Base-by-base conservation (phyloP, 768 basidiomycete species). In the Auriscalpium orientale region DNA sequence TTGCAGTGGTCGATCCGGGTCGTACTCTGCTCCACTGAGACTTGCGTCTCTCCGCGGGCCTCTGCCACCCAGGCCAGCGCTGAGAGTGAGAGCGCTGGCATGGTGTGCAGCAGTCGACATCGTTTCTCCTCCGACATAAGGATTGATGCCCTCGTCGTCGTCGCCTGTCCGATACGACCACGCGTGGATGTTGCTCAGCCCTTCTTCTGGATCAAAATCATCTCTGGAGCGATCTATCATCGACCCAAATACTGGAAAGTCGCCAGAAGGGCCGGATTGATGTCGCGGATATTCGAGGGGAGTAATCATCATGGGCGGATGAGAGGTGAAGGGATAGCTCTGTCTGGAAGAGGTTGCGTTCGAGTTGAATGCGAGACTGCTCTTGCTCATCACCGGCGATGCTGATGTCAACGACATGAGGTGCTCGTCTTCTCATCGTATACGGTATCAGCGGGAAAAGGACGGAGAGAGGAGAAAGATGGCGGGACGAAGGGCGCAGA, bases 51-150 rank as follows among this genome's bases (percentile, higher is more conserved):
- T 72, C 48, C 77, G 73, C 18, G 67, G 71, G 5, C 77, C 72
- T 3, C 82, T 75, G 2, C 75, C 76, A 38, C 79, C 84, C 10
- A 95, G 77, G 1, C 94, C 93, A 4, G 91, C 90, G 52, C 80
- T 88, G 16, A 97, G 77, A 0, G 94, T 95, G 52, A 95, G 74
- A 2, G 83, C 91, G 60, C 87, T 91, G 22, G 91, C 92, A 70
- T 97, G 94, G 69, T 97, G 94, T 1, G 85, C 90, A 9, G 82
- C 83, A 0, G 93, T 95, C 0, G 90, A 93, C 56, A 91, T 69
- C 0, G 87, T 89, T 56, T 84, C 82, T 20, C 79, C 83, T 43
- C 77, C 80, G 3, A 59, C 67, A 60, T 83, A 89, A 0, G 86
- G 85, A 59, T 79, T 75, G 35, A 85, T 71, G 18, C 82, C 85